Base-by-base conservation (phyloP, 768 basidiomycete genomes). In the Mycena latifolia region DNA sequence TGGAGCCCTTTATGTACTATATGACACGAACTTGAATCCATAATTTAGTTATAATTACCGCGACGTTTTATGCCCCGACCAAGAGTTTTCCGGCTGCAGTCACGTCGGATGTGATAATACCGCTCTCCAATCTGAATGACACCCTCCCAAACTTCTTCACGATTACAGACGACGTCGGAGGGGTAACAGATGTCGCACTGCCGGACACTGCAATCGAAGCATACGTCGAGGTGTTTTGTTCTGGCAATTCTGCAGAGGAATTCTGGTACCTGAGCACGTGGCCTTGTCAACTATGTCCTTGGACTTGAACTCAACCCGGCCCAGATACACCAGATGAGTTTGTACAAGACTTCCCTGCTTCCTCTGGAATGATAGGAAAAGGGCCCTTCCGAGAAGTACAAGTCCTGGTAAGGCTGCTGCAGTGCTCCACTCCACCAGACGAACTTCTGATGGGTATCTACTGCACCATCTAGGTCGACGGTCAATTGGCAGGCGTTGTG, bases 351-450 rank as follows among this genome's bases (percentile, higher is more conserved):
- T 79, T 90, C 25, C 89, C 88, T 5, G 46, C 73, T 2, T 80
- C 72, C 20, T 80, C 81, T 20, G 84, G 75, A 4, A n/a, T 87
- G 1, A 78, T 82, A 48, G 80, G 83, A 0, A 80, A 85, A 46
- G 88, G 87, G 0, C 86, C 89, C 1, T 86, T 88, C 77, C 80
- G 88, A 15, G 88, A 91, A 71, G 83, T 89, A n/a, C 85, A 87
- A 68, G 71, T 89, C 39, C 77, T 89, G 22, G 73, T 57, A 31
- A 37, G 53, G 8, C 33, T 28, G 20, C 33, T 25, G 24, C 8
- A 47, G 6, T 28, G 18, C 7, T 20, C 29, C 41, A 10, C 11
- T 14, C 8, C 24, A 46, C 17, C 15, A 3, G 5, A 14, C 15
- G 8, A 46, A n/a, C 37, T 39, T 39, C 45, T 25, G 24, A 45